Base-by-base conservation (phyloP, 140 eudicot genomes). In the Stevia rebaudiana region DNA sequence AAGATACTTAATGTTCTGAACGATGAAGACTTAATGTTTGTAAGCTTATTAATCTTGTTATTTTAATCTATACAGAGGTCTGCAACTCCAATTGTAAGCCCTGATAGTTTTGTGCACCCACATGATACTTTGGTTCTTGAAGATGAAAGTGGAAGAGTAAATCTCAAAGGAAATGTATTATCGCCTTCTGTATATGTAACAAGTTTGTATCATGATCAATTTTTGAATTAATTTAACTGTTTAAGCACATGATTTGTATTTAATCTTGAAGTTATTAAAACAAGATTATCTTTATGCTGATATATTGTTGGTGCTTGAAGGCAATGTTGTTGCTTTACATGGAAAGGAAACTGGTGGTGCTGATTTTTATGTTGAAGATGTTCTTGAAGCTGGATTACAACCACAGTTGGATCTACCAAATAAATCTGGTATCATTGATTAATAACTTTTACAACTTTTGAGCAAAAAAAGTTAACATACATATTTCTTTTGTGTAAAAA, bases 81-180 rank as follows among this genome's bases (percentile, higher is more conserved):
- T 72, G 76, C 67, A 12, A 65, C 75, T 23, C 89, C 92, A 12
- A 88, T 85, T 47, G 96, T 88, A 31, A 71, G 70, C 67, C 96
- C 92, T 76, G 81, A 85, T 72, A 87, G 88, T 73, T 91, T 87
- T 67, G 65, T 78, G 25, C 89, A 88, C 69, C 72, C 89, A 6
- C 96, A 91, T 73, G 98, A 91, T 71, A 21, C 74, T 52, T 68
- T 91, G 77, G 78, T 87, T 77, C 79, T 91, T 69, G 98, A 91
- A 83, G 98, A 91, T 59, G 96, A 87, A 40, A 87, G 95, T 73
- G 98, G 96, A 61, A 83, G 98, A 79, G 95, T 91, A 33, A 87
- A 85, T 71, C 89, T 87, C 8, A 74, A 82, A 17, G 95, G 98
- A 60, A 12, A 58, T 56, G 61, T 67, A 8, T 74, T 91, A 63